Evolutionary conservation across 305 asterid species (phyloP).

Genomic region (Plantago rigida): DNA sequence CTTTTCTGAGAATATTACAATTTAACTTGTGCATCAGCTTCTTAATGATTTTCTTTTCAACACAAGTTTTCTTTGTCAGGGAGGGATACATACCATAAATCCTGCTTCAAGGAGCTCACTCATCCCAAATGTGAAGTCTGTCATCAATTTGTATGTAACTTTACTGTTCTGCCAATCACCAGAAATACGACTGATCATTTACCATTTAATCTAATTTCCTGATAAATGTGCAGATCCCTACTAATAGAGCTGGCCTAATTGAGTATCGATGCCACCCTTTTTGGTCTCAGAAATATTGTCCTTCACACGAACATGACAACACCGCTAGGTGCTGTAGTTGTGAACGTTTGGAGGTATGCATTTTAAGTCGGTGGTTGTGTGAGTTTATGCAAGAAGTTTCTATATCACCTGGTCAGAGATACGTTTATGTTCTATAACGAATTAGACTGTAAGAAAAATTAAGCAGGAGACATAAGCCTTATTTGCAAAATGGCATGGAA

Average conservation of each 20-base stretch:
- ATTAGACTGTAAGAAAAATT: too few species aligned
- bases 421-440: too few species aligned
- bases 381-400: neutral
- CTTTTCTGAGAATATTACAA: neutral
- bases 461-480: neutral
- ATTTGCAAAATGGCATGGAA: neutral
- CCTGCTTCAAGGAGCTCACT: slow-evolving; percentile 91
- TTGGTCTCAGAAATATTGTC: slow-evolving; percentile 93
- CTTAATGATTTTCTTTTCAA: slow-evolving; percentile 47
- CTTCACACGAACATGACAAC: slow-evolving; percentile 73
- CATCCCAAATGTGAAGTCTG: slow-evolving; percentile 99
- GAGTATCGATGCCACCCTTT: slow-evolving; percentile 96
- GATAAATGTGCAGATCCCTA: slow-evolving; percentile 57
- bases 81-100: slow-evolving; percentile 69
- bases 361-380: slow-evolving; percentile 1
- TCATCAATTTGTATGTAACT: slow-evolving; percentile 63
- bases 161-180: slow-evolving; percentile 17
- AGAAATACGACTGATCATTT: slow-evolving; percentile 1
- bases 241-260: slow-evolving; percentile 48
- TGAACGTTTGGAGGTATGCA: slow-evolving; percentile 83
- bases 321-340: slow-evolving; percentile 89
- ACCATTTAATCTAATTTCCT: slow-evolving; percentile 2
- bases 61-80: slow-evolving; percentile 90
- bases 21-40: slow-evolving; percentile 25
- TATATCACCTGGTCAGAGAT: neutral